Conservation (phyloP, 2,329 filamentous ascomycete species). For the Aulographum hederae region DNA sequence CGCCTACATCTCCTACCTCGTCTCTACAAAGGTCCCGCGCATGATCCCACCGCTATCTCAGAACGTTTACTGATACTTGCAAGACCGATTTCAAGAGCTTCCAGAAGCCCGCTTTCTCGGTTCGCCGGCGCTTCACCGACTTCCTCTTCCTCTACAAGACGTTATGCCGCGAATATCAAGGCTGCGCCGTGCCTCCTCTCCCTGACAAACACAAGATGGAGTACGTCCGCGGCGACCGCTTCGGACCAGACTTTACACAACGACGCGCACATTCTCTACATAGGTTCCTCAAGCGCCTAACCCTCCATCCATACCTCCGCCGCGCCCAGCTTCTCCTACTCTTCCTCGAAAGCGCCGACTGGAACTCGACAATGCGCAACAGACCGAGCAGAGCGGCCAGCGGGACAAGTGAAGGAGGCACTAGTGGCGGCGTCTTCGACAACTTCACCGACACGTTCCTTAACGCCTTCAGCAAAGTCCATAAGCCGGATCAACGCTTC, state of each 20-base stretch:
- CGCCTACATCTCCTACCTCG: slow-evolving; percentile 86
- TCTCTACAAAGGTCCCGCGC: slow-evolving; percentile 73
- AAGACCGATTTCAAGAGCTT: slow-evolving; percentile 95
- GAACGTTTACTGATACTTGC: too few species aligned
- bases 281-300: slow-evolving; percentile 72
- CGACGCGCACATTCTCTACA: slow-evolving; percentile 79
- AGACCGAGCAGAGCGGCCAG: slow-evolving; percentile 48
- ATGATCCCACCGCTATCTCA: too few species aligned
- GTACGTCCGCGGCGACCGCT: slow-evolving; percentile 90
- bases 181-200: slow-evolving; percentile 76
- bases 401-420: slow-evolving; percentile 15
- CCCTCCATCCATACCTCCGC: slow-evolving; percentile 76
- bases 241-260: slow-evolving; percentile 79
- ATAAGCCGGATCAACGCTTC: slow-evolving; percentile 88
- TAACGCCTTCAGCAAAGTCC: slow-evolving; percentile 91
- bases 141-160: slow-evolving; percentile 94
- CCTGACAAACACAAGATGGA: slow-evolving; percentile 99
- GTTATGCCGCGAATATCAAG: slow-evolving; percentile 70
- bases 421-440: slow-evolving; percentile 61
- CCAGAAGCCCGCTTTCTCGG: slow-evolving; percentile 57
- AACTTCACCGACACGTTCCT: slow-evolving; percentile 92
- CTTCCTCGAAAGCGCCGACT: slow-evolving; percentile 85
- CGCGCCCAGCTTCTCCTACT: slow-evolving; percentile 62
- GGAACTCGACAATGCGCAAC: slow-evolving; percentile 88
- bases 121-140: slow-evolving; percentile 89